Conservation (phyloP, 192 early-diverging fungal genomes). For the Umbelopsis ramanniana region DNA sequence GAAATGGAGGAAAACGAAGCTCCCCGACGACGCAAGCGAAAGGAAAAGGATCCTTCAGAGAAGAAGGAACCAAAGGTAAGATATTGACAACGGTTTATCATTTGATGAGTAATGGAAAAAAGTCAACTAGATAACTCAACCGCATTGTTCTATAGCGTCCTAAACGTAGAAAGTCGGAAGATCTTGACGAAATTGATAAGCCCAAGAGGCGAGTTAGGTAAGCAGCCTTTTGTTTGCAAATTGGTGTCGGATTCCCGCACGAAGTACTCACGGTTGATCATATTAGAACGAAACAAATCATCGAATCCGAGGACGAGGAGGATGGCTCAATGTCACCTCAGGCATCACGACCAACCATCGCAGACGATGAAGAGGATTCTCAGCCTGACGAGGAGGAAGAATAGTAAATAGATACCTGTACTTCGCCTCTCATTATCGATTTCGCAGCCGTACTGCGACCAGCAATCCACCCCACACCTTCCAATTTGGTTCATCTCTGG, state of each 20-base stretch:
- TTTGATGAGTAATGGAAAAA: neutral
- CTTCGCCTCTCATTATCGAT: too few relatives aligned
- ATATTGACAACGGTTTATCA: neutral
- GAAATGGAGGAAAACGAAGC: slow-evolving; percentile 8
- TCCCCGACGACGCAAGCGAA: slow-evolving; percentile 1
- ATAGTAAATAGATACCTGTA: too few relatives aligned
- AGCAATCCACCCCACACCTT: too few relatives aligned
- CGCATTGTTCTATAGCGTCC: neutral
- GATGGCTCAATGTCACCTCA: neutral
- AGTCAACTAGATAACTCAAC: neutral
- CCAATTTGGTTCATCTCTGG: neutral
- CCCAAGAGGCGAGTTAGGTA: slow-evolving; percentile 17
- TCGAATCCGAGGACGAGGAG: slow-evolving; percentile 13
- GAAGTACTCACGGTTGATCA: neutral
- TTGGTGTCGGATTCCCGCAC: neutral
- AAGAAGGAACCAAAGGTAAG: slow-evolving; percentile 12
- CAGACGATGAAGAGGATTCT: neutral
- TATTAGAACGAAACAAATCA: slow-evolving; percentile 9
- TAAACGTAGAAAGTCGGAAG: slow-evolving; percentile 20
- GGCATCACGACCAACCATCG: neutral
- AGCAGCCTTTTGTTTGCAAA: neutral
- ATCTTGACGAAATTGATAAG: slow-evolving; percentile 6
- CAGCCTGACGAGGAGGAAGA: neutral
- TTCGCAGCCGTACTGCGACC: too few relatives aligned
- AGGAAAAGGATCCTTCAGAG: neutral